These are phyloP conservation scores for Thielaviopsis musarum DNA, from an alignment of 2,329 filamentous ascomycete species.

Conservation along the genomic window DNA sequence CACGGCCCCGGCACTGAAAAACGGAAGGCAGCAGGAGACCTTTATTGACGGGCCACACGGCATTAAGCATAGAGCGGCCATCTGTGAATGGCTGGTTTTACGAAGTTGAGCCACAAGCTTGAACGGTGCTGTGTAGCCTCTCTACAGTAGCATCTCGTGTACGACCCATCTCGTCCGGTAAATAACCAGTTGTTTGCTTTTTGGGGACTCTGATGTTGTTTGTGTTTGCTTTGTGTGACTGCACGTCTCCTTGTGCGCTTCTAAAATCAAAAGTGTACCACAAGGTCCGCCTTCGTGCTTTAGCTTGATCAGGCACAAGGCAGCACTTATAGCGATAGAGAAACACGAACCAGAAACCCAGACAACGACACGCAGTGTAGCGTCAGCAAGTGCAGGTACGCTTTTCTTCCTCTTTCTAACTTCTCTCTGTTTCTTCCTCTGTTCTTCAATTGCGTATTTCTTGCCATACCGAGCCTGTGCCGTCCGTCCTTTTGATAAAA, in stretches of 20 bases:
- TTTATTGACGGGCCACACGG: too few relatives aligned
- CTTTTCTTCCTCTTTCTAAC: background rate
- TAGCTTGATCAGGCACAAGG: too few relatives aligned
- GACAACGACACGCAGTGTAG: background rate
- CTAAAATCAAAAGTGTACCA: too few relatives aligned
- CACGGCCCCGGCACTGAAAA: background rate
- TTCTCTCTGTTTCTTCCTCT: background rate
- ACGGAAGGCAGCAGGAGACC: background rate
- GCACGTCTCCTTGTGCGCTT: too few relatives aligned
- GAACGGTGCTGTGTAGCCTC: background rate
- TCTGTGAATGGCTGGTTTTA: background rate
- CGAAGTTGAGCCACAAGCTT: background rate
- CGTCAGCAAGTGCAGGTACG: background rate
- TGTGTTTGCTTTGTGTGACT: too few relatives aligned
- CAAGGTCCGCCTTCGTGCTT: too few relatives aligned
- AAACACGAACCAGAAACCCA: background rate
- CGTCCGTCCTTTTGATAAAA: too few relatives aligned
- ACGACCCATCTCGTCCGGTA: background rate
- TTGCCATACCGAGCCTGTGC: too few relatives aligned
- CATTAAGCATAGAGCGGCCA: too few relatives aligned
- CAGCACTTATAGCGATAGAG: too few relatives aligned
- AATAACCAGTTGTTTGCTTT: background rate
- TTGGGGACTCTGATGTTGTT: too few relatives aligned
- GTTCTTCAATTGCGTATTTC: background rate
- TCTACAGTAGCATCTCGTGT: background rate